Base-by-base conservation (phyloP, 1,139 yeast genomes). In the Pichiaceae sp. region DNA sequence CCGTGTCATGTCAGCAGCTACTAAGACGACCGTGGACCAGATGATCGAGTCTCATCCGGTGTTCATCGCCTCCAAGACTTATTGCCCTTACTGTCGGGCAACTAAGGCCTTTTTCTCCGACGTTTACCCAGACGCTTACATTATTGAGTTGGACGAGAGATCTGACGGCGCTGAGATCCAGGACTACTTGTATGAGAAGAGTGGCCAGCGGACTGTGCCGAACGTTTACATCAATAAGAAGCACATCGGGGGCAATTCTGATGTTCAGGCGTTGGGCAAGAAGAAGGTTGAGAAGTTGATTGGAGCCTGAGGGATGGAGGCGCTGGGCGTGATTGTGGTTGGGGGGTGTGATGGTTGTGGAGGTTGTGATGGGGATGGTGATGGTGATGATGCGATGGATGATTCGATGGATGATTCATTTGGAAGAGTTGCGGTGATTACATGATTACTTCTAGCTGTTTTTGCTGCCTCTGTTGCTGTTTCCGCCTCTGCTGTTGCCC, bases 231-330 rank as follows among this genome's bases (percentile, higher is more conserved):
- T 91, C 57, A 78, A 72, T 36, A 96, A 95, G 42, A 71, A 85
- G 63, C 96, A 86, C 65, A 76, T 91, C 52, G 98, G 98, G 44
- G 98, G 98, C 42, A 84, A 86, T 72, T 79, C 89, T 36, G 95
- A 83, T 50, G 68, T 89, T 44, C 94, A 85, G 63, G 64, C 68
- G 33, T 42, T 55, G 25, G 56, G 58, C 15, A 42, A 45, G 33
- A 37, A 35, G 4, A 34, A 45, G 29, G 39, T 43, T 15, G 35
- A 39, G 36, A 27, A 35, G 8, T 17, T 32, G 31, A 30, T 35
- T 15, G n/a, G n/a, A n/a, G n/a, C n/a, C n/a, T n/a, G n/a, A n/a
- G n/a, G n/a, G n/a, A n/a, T n/a, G n/a, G n/a, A n/a, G n/a, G n/a
- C n/a, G n/a, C n/a, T n/a, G n/a, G n/a, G n/a, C n/a, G n/a, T n/a